A percentile compares a stretch with the other conserved stretches of the same genome.
Conservation (phyloP, 306 rosid species). For the Cicer pinnatifidum region DNA sequence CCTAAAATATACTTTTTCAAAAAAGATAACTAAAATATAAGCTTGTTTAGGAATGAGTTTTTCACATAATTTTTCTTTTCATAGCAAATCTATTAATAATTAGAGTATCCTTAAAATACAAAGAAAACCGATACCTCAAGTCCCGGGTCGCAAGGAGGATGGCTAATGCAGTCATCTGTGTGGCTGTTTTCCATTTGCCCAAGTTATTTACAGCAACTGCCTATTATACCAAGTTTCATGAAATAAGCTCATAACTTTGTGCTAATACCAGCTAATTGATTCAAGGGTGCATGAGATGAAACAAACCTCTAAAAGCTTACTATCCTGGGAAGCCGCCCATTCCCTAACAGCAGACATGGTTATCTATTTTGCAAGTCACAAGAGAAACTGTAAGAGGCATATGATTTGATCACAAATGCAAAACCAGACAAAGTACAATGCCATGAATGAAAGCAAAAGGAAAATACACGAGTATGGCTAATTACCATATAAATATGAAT, state of each 20-base stretch:
- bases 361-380: slow-evolving; percentile 60
- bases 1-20: no score
- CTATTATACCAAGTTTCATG: slow-evolving; percentile 47
- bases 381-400: slow-evolving; percentile 44
- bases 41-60: background rate
- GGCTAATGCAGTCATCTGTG: slow-evolving; percentile 90
- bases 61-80: slow-evolving; percentile 14
- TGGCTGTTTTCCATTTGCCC: slow-evolving; percentile 99
- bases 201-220: slow-evolving; percentile 99
- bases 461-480: background rate
- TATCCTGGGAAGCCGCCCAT: slow-evolving; percentile 99
- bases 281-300: slow-evolving; percentile 35
- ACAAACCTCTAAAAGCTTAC: slow-evolving; percentile 88
- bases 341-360: slow-evolving; percentile 99
- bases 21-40: slow-evolving; percentile 3
- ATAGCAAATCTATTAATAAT: background rate
- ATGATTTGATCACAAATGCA: slow-evolving; percentile 24
- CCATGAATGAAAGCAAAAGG: background rate
- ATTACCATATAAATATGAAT: background rate
- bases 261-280: slow-evolving; percentile 25
- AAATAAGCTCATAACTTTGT: slow-evolving; percentile 10
- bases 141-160: slow-evolving; percentile 90
- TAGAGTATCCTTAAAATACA: slow-evolving; percentile 29
- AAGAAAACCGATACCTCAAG: slow-evolving; percentile 62
- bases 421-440: slow-evolving; percentile 32